Conservation (phyloP, 495 filamentous ascomycete species). For the Neurospora tetrasperma region DNA sequence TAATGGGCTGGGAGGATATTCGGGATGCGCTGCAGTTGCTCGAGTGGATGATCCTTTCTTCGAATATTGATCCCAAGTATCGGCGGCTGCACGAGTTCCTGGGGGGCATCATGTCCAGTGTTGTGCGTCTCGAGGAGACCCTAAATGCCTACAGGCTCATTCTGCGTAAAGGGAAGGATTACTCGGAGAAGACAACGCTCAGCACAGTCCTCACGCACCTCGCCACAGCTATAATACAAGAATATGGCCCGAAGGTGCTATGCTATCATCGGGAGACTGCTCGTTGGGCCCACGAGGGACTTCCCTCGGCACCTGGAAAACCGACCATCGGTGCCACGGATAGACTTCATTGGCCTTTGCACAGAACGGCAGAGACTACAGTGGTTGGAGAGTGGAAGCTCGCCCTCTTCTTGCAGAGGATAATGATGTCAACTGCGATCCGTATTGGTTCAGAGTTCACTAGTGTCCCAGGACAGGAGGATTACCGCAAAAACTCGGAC, state of each 20-base stretch:
- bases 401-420: neutral
- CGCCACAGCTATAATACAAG: slow-evolving; percentile 35
- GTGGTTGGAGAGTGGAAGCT: neutral
- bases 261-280: neutral
- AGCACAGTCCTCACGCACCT: slow-evolving; percentile 47
- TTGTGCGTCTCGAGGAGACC: slow-evolving; percentile 1
- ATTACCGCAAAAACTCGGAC: neutral
- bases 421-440: neutral
- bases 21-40: slow-evolving; percentile 1
- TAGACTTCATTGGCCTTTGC: neutral
- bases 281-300: neutral
- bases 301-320: neutral
- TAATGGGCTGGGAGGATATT: slow-evolving; percentile 6
- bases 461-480: neutral
- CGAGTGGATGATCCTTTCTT: slow-evolving; percentile 3
- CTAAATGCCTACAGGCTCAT: neutral
- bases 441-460: neutral
- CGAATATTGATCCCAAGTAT: neutral
- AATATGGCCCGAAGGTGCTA: slow-evolving; percentile 4
- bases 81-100: slow-evolving; percentile 1
- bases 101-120: slow-evolving; percentile 2
- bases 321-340: neutral
- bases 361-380: neutral
- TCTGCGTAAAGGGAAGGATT: slow-evolving; percentile 1
- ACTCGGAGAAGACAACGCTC: slow-evolving; percentile 5